These are phyloP conservation scores for Hirschioporus abietinus DNA, from an alignment of 768 basidiomycete species.

Conservation along the genomic window DNA sequence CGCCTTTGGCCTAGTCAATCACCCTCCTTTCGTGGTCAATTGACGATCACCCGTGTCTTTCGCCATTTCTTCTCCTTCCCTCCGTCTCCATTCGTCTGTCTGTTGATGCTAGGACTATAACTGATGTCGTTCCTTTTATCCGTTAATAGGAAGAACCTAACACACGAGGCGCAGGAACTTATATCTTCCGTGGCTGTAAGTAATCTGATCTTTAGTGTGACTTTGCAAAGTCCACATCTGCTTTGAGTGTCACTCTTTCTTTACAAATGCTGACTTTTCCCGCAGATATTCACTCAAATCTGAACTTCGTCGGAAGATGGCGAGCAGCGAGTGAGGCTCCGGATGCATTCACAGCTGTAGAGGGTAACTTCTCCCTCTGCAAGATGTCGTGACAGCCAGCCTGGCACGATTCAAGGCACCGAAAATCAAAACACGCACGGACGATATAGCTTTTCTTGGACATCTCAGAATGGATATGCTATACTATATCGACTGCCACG, in stretches of 20 bases:
- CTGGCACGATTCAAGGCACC: no score
- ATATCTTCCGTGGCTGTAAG: constrained; percentile 1
- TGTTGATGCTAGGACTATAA: background rate
- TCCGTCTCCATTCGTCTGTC: background rate
- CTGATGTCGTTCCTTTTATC: background rate
- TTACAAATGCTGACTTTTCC: background rate
- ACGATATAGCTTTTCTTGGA: no score
- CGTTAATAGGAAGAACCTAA: constrained; percentile 4
- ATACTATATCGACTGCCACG: background rate
- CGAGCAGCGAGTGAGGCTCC: background rate
- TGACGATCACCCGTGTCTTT: background rate
- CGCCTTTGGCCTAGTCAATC: no score
- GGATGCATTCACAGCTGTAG: background rate
- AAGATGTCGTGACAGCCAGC: background rate
- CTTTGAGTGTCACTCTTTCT: background rate
- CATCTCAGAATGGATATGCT: background rate
- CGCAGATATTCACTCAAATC: constrained; percentile 1
- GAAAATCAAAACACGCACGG: no score
- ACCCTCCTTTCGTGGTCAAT: background rate
- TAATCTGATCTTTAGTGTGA: background rate
- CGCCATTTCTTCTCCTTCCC: background rate
- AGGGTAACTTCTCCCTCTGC: constrained; percentile 1
- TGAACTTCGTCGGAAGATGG: background rate
- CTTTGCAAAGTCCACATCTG: background rate
- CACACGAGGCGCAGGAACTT: background rate